These are phyloP conservation scores for Aphanomyces invadans DNA, from an alignment of 352 stramenopile genomes.

Conservation along the genomic window DNA sequence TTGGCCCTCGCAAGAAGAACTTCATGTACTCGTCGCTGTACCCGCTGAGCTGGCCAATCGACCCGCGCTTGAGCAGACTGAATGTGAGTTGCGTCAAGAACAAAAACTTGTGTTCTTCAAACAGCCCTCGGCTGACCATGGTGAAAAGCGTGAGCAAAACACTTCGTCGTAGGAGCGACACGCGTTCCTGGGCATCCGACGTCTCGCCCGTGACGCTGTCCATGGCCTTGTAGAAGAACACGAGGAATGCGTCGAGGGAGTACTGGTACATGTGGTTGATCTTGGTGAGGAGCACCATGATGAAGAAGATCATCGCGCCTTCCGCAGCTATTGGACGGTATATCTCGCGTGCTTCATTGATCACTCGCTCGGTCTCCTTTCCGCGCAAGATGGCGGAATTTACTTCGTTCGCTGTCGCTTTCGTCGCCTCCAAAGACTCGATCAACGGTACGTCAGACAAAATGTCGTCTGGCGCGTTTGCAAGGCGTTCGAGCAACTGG, in stretches of 20 bases:
- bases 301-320: slow-evolving; percentile 89
- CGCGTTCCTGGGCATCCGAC: slow-evolving; percentile 42
- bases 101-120: slow-evolving; percentile 88
- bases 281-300: slow-evolving; percentile 82
- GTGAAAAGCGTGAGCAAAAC: slow-evolving; percentile 83
- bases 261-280: slow-evolving; percentile 93
- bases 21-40: slow-evolving; percentile 65
- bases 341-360: slow-evolving; percentile 87
- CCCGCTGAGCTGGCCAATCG: slow-evolving; percentile 51
- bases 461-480: slow-evolving; percentile 90
- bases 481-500: slow-evolving; percentile 79
- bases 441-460: slow-evolving; percentile 87
- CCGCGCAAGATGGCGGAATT: slow-evolving; percentile 68
- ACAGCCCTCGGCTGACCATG: slow-evolving; percentile 85
- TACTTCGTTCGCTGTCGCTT: slow-evolving; percentile 84
- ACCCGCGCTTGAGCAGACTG: slow-evolving; percentile 57
- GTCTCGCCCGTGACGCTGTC: slow-evolving; percentile 38
- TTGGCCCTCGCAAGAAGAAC: slow-evolving; percentile 76
- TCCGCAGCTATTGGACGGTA: slow-evolving; percentile 85
- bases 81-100: slow-evolving; percentile 86
- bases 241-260: slow-evolving; percentile 86
- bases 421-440: slow-evolving; percentile 87
- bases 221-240: slow-evolving; percentile 81
- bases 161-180: slow-evolving; percentile 54
- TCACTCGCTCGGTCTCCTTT: slow-evolving; percentile 83